Conservation (phyloP, 495 filamentous ascomycete genomes). For the Trichoderma reesei region DNA sequence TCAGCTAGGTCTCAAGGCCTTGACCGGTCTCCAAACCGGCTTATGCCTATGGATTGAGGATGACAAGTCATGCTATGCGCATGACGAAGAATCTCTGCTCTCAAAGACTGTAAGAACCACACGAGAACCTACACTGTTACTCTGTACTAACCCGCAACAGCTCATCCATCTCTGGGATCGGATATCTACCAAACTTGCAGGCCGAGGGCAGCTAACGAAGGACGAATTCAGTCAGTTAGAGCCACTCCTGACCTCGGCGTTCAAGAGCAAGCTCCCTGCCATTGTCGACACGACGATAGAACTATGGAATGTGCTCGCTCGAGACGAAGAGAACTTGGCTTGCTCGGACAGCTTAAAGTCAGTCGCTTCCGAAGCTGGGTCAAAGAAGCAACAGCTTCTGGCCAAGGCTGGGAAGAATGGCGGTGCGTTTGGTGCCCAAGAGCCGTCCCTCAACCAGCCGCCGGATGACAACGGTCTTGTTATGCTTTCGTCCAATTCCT, state of each 20-base stretch:
- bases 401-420: conserved; percentile 26
- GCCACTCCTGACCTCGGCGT: conserved; percentile 37
- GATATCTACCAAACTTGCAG: conserved; percentile 23
- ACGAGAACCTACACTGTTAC: conserved; percentile 8
- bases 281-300: conserved; percentile 30
- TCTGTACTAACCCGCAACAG: conserved; percentile 22
- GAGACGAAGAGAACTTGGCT: conserved; percentile 24
- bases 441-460: conserved; percentile 41
- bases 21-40: conserved; percentile 50
- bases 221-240: conserved; percentile 30
- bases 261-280: conserved; percentile 33
- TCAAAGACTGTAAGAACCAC: conserved; percentile 26
- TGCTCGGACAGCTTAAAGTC: conserved; percentile 35
- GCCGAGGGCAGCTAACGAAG: conserved; percentile 22
- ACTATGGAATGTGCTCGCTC: conserved; percentile 37
- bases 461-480: conserved; percentile 32
- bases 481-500: conserved; percentile 16
- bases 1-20: conserved; percentile 25
- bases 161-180: conserved; percentile 32
- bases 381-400: conserved; percentile 32
- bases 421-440: conserved; percentile 19
- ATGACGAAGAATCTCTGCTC: conserved; percentile 19
- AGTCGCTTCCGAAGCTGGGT: conserved; percentile 27
- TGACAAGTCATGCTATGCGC: conserved; percentile 25
- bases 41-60: conserved; percentile 55